Percentiles rank a stretch among this genome's conserved stretches.
Conservation (phyloP, 23 red algal genomes). For the Agarophyton chilense region DNA sequence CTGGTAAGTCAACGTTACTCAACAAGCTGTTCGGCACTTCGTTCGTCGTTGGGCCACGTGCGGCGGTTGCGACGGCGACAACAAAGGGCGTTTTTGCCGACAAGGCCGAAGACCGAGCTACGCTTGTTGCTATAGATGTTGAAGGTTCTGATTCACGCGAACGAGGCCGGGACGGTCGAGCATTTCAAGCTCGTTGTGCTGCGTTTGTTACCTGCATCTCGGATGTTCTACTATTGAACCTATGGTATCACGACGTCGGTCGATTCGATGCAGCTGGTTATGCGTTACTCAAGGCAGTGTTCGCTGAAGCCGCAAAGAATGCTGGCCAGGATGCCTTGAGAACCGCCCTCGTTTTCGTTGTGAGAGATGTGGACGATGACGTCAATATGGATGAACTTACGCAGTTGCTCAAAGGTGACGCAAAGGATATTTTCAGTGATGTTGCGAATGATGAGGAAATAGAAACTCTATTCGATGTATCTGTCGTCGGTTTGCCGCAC, state of each 20-base stretch:
- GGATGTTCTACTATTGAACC: constrained; percentile 87
- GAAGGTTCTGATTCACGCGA: constrained; percentile 90
- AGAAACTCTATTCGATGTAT: constrained; percentile 61
- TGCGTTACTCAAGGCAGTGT: constrained; percentile 70
- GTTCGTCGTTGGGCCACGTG: constrained; percentile 65
- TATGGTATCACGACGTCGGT: constrained; percentile 94
- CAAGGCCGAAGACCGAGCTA: constrained; percentile 39
- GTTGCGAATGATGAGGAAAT: constrained; percentile 35
- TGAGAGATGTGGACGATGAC: constrained; percentile 81
- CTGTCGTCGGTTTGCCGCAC: constrained; percentile 72
- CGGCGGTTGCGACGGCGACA: constrained; percentile 58
- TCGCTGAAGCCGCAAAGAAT: constrained; percentile 66
- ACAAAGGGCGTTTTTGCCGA: constrained; percentile 81
- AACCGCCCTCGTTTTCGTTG: constrained; percentile 76
- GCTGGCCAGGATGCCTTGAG: constrained; percentile 45
- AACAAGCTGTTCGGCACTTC: constrained; percentile 88
- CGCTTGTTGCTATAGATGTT: constrained; percentile 88
- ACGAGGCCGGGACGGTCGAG: constrained; percentile 66
- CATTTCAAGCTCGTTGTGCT: constrained; percentile 74
- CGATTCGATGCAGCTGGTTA: constrained; percentile 79
- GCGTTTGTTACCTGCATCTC: constrained; percentile 76
- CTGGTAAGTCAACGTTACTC: constrained; percentile 91
- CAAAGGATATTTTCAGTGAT: constrained; percentile 55
- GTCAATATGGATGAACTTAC: constrained; percentile 29
- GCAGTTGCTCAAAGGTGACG: constrained; percentile 36